Base-by-base conservation (phyloP, 768 basidiomycete genomes). In the Cystofilobasidium macerans region DNA sequence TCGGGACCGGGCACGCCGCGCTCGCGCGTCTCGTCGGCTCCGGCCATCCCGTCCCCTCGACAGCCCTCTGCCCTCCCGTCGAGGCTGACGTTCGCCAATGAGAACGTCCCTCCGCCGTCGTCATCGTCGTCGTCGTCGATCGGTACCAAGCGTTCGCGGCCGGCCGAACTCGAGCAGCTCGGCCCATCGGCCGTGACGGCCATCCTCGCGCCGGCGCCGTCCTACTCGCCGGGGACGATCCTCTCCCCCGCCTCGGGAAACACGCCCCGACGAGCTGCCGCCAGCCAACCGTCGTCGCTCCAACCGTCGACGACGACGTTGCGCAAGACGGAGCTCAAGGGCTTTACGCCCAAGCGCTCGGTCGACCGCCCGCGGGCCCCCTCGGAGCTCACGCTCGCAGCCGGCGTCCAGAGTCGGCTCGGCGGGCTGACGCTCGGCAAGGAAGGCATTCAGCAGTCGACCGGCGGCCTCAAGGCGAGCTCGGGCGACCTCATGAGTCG, bases 71-170 rank as follows among this genome's bases (percentile, higher is more conserved):
- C 45, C 58, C 28, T 16, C 56, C 56, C 30, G 12, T 22, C 56
- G 3, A 24, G 5, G 18, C 20, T 26, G 3, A 5, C 40, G 36
- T n/a, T n/a, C n/a, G n/a, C n/a, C n/a, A n/a, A n/a, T n/a, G 45
- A 28, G n/a, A 60, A 32, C 30, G 33, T 7, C n/a, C 51, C 28
- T 22, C 62, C 26, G n/a, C 53, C 36, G 42, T 22, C 38, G 26
- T n/a, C 58, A 22, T 20, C 38, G 26, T n/a, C 58, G 30, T 20
- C 57, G 36, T 43, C 43, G 28, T 45, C 59, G 3, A 14, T 45
- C 28, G 45, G 40, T 24, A n/a, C 60, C n/a, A 63, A 63, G 42
- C 62, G 62, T 26, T 51, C 62, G 30, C 62, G 62, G 4, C 62
- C 62, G 8, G 51, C 36, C 33, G 62, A 63, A 5, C 62, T 63